Evolutionary conservation across 306 rosid genomes (phyloP), one percentile per base, ranked within the genome.

Genomic region (Cyamopsis tetragonoloba): DNA sequence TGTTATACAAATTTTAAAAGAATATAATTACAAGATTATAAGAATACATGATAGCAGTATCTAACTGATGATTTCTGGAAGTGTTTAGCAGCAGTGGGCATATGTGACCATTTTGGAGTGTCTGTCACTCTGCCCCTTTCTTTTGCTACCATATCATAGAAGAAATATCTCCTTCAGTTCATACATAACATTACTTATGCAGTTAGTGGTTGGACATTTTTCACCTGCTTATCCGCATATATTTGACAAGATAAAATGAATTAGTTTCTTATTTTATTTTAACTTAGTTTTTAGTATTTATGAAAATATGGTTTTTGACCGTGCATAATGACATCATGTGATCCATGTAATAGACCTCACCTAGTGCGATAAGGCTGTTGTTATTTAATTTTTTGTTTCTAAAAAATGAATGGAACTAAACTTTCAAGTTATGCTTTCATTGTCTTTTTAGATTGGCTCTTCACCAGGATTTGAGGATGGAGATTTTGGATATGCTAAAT

Each of bases 391-490:
- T 43, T 18, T 24, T 12, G 30, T 30, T 50, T 32, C 14, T 39
- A 23, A 43, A 15, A 39, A 43, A 34, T 37, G 28, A 47, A 74
- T 47, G 66, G 32, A 63, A 39, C 53, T 46, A 37, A 37, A 48
- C 6, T 13, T 23, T 26, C 30, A 3, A 7, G 14, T 51, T 30
- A 62, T 56, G 34, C 22, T 68, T 76, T 17, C 46, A 10, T 39
- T 75, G 34, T 74, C 61, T 82, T 66, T 77, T 63, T 85, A 89
- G 97, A 84, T 89, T 70, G 97, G 98, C 66, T 89, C 88, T 34
- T 86, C 86, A 69, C 95, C 98, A 22, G 98, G 98, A 66, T 88
- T 89, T 47, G 98, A 89, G 86, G 98, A 93, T 75, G 98, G 97
- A 63, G 86, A 78, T 31, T 93, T 93, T 74, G 93, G 74, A 73